A percentile compares a stretch with the other conserved stretches of the same genome.
These are phyloP conservation scores for Apiotrichum gamsii DNA, from an alignment of 1,284 basidiomycete species.

Conservation along the genomic window DNA sequence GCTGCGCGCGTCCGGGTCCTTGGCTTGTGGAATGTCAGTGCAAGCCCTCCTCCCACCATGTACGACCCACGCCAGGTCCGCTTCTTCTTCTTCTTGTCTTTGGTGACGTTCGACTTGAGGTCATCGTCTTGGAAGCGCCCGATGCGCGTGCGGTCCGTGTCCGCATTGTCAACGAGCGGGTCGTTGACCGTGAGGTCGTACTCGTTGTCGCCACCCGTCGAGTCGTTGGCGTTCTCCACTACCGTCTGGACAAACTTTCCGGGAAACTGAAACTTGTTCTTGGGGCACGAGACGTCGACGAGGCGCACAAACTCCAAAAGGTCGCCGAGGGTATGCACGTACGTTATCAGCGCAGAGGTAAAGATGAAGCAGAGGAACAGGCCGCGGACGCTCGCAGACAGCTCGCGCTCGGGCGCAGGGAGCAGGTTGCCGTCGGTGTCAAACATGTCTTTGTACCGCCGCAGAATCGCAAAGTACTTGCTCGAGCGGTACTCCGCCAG, in stretches of 20 bases:
- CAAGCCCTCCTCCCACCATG: too few species aligned
- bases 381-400: slow-evolving; percentile 33
- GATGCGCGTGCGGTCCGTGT: too few species aligned
- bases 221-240: slow-evolving; percentile 35
- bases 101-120: too few species aligned
- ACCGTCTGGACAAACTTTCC: slow-evolving; percentile 47
- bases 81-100: too few species aligned
- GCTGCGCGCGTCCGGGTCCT: slow-evolving; percentile 41
- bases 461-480: slow-evolving; percentile 50
- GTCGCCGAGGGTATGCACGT: slow-evolving; percentile 33
- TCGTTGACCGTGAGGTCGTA: slow-evolving; percentile 1
- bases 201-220: background rate
- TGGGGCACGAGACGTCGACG: slow-evolving; percentile 41
- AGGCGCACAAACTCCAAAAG: slow-evolving; percentile 37
- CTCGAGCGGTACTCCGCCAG: slow-evolving; percentile 48
- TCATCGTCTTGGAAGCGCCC: too few species aligned
- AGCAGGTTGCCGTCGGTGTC: slow-evolving; percentile 36
- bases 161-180: slow-evolving; percentile 1
- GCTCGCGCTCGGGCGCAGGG: background rate
- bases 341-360: slow-evolving; percentile 44
- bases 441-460: slow-evolving; percentile 50
- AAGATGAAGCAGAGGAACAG: slow-evolving; percentile 50
- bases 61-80: too few species aligned
- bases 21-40: too few species aligned
- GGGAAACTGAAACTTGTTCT: slow-evolving; percentile 48